These are phyloP conservation scores for Adansonia rubrostipa DNA, from an alignment of 441 rosid species.

Conservation along the genomic window DNA sequence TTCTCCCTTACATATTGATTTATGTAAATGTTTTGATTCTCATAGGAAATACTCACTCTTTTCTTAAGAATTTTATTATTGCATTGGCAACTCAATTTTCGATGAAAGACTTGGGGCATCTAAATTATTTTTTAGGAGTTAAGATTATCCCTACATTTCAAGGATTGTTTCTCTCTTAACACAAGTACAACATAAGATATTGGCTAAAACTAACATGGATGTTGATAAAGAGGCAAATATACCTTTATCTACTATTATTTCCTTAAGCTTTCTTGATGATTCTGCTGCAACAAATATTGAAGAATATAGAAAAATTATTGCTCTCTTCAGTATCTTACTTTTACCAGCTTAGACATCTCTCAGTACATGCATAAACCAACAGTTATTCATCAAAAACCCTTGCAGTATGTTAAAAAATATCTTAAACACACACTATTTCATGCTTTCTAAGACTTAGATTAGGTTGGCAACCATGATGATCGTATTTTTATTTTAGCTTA, in stretches of 20 bases:
- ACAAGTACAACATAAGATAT: background rate
- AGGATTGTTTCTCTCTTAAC: background rate
- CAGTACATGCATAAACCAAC: background rate
- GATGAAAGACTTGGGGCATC: background rate
- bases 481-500: background rate
- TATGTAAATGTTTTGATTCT: too few relatives aligned
- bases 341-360: background rate
- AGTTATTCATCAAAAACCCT: background rate
- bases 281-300: background rate
- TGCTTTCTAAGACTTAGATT: background rate
- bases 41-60: background rate
- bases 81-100: too few relatives aligned
- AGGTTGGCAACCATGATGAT: background rate
- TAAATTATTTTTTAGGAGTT: too few relatives aligned
- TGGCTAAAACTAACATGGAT: background rate
- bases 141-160: too few relatives aligned
- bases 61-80: too few relatives aligned
- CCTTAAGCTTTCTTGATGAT: background rate
- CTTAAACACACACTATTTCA: too few relatives aligned
- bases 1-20: background rate
- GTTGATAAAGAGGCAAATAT: background rate
- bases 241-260: background rate
- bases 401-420: background rate
- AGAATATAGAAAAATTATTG: background rate
- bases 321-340: background rate